These are phyloP conservation scores for Ophiocordyceps sinensis DNA, from an alignment of 2,329 filamentous ascomycete genomes.

Conservation along the genomic window DNA sequence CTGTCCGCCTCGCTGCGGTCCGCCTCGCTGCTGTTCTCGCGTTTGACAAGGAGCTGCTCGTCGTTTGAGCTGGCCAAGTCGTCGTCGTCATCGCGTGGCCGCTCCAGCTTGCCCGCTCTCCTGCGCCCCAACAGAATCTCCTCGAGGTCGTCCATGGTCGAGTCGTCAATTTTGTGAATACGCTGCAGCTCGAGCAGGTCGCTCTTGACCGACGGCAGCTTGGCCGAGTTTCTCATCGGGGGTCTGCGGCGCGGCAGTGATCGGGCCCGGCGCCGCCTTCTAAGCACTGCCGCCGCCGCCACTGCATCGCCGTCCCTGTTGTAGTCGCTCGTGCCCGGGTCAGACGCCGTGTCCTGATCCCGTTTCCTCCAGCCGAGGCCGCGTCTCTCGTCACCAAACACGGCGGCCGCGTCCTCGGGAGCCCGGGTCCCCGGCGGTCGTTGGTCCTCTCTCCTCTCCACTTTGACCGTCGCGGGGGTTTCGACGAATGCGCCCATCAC, in stretches of 20 bases:
- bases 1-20: no score
- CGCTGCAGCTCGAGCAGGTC: conserved; percentile 39
- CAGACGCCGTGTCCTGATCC: conserved; percentile 17
- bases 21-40: no score
- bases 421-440: conserved; percentile 7
- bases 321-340: conserved; percentile 13
- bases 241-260: conserved; percentile 28
- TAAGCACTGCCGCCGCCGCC: conserved; percentile 11
- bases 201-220: conserved; percentile 37
- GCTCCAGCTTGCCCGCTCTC: conserved; percentile 5
- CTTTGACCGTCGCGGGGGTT: conserved; percentile 33
- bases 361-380: conserved; percentile 6
- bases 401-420: neutral
- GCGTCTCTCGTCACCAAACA: neutral
- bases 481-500: conserved; percentile 43
- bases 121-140: conserved; percentile 29
- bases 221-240: conserved; percentile 38
- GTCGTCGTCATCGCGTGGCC: neutral
- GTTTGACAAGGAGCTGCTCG: neutral
- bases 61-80: neutral
- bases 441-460: conserved; percentile 15
- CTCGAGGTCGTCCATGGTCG: conserved; percentile 43
- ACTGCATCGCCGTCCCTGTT: conserved; percentile 7
- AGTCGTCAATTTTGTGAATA: conserved; percentile 41
- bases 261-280: conserved; percentile 12